Base-by-base conservation (phyloP, 192 early-diverging fungal species). In the Entomortierella parvispora region DNA sequence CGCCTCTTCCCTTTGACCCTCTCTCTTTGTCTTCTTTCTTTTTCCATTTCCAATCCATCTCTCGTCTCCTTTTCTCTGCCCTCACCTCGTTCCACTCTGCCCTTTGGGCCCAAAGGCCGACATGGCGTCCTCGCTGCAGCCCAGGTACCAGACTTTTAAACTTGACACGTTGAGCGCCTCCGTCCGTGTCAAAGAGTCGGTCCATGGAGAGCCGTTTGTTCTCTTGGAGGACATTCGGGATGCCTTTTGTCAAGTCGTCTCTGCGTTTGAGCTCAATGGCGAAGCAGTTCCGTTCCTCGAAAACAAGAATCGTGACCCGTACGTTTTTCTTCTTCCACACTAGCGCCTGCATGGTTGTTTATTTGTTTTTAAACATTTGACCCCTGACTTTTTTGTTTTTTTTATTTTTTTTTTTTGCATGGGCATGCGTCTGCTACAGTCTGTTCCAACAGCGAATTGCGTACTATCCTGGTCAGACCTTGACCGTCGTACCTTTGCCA, bases 191-290 rank as follows among this genome's bases (percentile, higher is more conserved):
- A 56, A 17, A 40, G 37, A 40, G 17, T 51, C 31, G 57, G 47
- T 25, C 20, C 22, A 61, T 45, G 60, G 58, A 32, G 46, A 33
- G 7, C 45, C 52, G 25, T 58, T 52, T 47, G 42, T 77, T 45
- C 53, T 77, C 15, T 25, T 77, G 15, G 72, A 65, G n/a, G 65
- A 68, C 51, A 67, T 63, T 15, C 56, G 49, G 8, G 65, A 77
- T 46, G 60, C 65, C 8, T 77, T 68, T 23, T 29, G 58, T 23
- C 62, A 40, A 40, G 37, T 63, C 40, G 65, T 52, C n/a, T 52
- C 62, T 29, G 45, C 45, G 2, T 61, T 77, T 33, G 40, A 40
- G 46, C 34, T 77, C 9, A 28, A 68, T 63, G 72, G 65, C 8
- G 34, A 43, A 5, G 59, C 59, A 26, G 65, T 68, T 3, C 65